These are phyloP conservation scores for Parasitella parasitica DNA, from an alignment of 371 early-diverging fungal species.

Conservation along the genomic window DNA sequence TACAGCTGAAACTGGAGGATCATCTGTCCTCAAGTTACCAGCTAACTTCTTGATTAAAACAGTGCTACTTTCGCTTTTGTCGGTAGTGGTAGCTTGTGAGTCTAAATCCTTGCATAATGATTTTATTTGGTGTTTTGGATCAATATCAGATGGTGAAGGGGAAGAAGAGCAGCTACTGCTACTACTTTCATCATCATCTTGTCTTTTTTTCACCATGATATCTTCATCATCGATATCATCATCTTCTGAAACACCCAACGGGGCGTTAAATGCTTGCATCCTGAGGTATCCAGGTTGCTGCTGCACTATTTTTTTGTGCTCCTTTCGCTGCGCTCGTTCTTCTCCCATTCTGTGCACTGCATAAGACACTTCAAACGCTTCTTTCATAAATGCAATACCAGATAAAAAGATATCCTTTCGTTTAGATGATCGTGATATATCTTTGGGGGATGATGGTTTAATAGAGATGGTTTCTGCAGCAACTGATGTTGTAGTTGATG, in stretches of 20 bases:
- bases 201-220: neutral
- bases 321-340: slow-evolving; percentile 34
- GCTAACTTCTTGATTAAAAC: neutral
- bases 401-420: slow-evolving; percentile 39
- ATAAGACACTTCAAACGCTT: slow-evolving; percentile 60
- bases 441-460: slow-evolving; percentile 5
- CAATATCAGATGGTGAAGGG: neutral
- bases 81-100: neutral
- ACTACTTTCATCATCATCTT: neutral
- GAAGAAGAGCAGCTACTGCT: neutral
- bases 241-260: neutral
- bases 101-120: neutral
- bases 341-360: slow-evolving; percentile 65
- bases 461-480: slow-evolving; percentile 23
- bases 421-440: slow-evolving; percentile 7
- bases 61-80: neutral
- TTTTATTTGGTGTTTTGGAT: neutral
- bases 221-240: slow-evolving; percentile 2
- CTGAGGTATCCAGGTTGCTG: neutral
- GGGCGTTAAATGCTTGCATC: slow-evolving; percentile 5
- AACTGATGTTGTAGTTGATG: slow-evolving; percentile 29
- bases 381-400: slow-evolving; percentile 56
- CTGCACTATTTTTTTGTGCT: slow-evolving; percentile 7
- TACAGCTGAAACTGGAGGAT: neutral
- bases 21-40: neutral